Evolutionary conservation across 2,329 filamentous ascomycete genomes (phyloP).

Genomic region (Geosmithia morbida): DNA sequence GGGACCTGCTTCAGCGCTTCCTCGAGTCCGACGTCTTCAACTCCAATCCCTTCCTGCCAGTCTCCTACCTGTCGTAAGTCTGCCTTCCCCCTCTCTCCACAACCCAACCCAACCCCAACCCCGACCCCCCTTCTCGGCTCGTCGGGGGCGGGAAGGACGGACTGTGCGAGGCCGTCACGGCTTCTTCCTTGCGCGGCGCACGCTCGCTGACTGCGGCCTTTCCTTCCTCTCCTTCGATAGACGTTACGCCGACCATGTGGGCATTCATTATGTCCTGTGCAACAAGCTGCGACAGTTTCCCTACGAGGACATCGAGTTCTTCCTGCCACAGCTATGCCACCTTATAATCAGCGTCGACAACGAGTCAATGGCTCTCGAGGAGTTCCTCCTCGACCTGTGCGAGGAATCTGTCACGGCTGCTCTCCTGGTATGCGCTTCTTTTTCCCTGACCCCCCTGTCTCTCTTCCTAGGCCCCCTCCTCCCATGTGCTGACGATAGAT

Average conservation of each 20-base stretch:
- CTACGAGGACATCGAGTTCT: slow-evolving; percentile 88
- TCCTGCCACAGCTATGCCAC: slow-evolving; percentile 76
- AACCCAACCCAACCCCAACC: too few relatives aligned
- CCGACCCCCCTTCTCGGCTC: not conserved
- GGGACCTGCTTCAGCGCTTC: slow-evolving; percentile 81
- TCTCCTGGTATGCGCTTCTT: slow-evolving; percentile 47
- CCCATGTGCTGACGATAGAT: not conserved
- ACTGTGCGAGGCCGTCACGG: too few relatives aligned
- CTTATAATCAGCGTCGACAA: slow-evolving; percentile 80
- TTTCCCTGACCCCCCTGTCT: not conserved
- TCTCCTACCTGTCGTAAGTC: slow-evolving; percentile 76
- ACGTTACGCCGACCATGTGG: slow-evolving; percentile 79
- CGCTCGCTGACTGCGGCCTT: too few relatives aligned
- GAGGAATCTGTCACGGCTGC: slow-evolving; percentile 79
- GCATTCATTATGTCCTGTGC: slow-evolving; percentile 80
- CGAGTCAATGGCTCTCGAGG: slow-evolving; percentile 81
- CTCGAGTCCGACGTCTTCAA: slow-evolving; percentile 92
- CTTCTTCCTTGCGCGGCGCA: too few relatives aligned
- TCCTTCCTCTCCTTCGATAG: slow-evolving; percentile 24
- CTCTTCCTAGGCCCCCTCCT: not conserved
- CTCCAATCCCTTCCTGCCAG: slow-evolving; percentile 75
- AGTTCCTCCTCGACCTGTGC: slow-evolving; percentile 74
- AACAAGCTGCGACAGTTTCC: slow-evolving; percentile 79
- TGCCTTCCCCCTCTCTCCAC: not conserved
- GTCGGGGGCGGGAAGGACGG: not conserved